Base-by-base conservation (phyloP, 2,329 filamentous ascomycete genomes). In the Cladosporium austrohemisphaericum region DNA sequence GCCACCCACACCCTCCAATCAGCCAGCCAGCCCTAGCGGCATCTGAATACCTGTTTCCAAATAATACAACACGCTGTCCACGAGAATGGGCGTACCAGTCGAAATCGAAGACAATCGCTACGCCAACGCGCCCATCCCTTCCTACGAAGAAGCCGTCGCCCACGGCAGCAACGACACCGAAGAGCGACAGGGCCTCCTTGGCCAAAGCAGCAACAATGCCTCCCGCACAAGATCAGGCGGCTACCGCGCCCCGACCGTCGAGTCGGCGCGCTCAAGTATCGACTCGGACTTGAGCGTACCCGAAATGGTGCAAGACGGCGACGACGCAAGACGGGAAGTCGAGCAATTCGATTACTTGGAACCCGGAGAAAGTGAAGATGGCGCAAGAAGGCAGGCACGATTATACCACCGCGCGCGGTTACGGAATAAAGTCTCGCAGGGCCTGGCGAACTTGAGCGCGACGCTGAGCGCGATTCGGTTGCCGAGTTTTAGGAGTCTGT, bases 301-400 rank as follows among this genome's bases (percentile, higher is more conserved):
- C 40, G 80, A 78, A 53, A 74, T 73, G 41, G 68, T 65, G 73
- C 80, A 68, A 68, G 77, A 63, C 69, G 61, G 55, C 76, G 71
- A 66, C 67, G 73, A 62, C 59, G 72, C 73, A 60, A 83, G 88
- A 55, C 79, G 85, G 57, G 88, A 93, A 69, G 85, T 97, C 73
- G 82, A 94, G 64, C 86, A 96, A 77, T 83, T 95, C 78, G 89
- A 94, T 58, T 81, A 94, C 33, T 80, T 89, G 60, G 89, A 94
- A 58, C 65, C 66, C 35, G 66, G 63, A 48, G 57, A 64, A 28
- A 19, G 50, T 37, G 38, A 54, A 47, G 29, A 44, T 11, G 18
- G 26, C 28, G 22, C 19, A 47, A 37, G 44, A 19, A 16, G 33
- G 25, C 55, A 67, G 52, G 56, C 59, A 14, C 54, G 58, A 47